These are phyloP conservation scores for Canavalia ensiformis DNA, from an alignment of 306 rosid species.

Conservation along the genomic window DNA sequence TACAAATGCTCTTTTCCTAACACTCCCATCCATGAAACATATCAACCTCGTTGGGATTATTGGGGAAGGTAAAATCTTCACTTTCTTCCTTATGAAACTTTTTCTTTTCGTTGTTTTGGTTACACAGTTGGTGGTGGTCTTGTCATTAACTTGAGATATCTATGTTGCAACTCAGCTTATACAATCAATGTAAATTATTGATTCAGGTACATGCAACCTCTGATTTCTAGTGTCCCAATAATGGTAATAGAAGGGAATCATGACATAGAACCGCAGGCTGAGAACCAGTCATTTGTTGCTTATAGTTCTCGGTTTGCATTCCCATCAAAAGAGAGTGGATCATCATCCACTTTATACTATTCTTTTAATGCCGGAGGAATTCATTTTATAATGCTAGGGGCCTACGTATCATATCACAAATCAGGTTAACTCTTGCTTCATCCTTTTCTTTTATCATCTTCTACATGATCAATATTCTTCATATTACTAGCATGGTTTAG, in stretches of 20 bases:
- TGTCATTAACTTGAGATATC: constrained; percentile 25
- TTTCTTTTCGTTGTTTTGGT: background rate
- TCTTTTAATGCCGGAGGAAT: constrained; percentile 95
- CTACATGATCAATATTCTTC: background rate
- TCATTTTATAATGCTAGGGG: constrained; percentile 87
- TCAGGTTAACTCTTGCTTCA: constrained; percentile 61
- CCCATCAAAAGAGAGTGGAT: constrained; percentile 86
- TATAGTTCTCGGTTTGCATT: constrained; percentile 87
- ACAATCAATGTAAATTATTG: constrained; percentile 9
- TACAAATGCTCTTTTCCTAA: constrained; percentile 77
- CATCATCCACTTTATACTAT: constrained; percentile 75
- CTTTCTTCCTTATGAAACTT: background rate
- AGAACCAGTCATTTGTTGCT: constrained; percentile 73
- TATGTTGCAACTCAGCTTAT: constrained; percentile 21
- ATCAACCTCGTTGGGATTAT: constrained; percentile 97
- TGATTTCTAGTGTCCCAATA: constrained; percentile 77
- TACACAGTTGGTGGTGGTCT: background rate
- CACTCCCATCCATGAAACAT: constrained; percentile 87
- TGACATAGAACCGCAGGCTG: constrained; percentile 82
- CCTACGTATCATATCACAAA: constrained; percentile 66
- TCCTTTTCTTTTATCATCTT: constrained; percentile 24
- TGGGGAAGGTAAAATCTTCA: constrained; percentile 81
- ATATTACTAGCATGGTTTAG: constrained; percentile 13
- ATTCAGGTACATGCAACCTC: constrained; percentile 84
- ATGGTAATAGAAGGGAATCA: constrained; percentile 97